Base-by-base conservation (phyloP, 441 rosid genomes). In the Brassica hybrid region DNA sequence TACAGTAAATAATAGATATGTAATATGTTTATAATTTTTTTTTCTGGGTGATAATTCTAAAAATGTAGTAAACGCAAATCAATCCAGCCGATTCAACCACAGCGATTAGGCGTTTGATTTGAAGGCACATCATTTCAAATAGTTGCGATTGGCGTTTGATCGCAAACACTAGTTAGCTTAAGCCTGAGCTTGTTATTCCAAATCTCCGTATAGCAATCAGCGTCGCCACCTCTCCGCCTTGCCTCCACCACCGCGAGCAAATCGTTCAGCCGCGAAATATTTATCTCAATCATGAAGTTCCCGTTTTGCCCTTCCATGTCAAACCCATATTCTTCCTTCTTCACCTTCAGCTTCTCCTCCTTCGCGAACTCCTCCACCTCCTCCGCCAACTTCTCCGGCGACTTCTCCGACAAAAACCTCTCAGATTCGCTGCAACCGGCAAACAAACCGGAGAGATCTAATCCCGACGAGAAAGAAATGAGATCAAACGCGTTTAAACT, bases 391-490 rank as follows among this genome's bases (percentile, higher is more conserved):
- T 71, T 77, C 83, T 87, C 92, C 38, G 90, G 92, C 13, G 83
- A 12, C 43, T 84, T 88, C 7, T 38, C 62, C 50, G 86, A 85
- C 2, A 93, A 52, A 36, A 93, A 88, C 30, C 92, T 81, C 57
- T 88, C 92, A 0, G 82, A 82, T 21, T 89, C 88, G 60, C 76
- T 58, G 3, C 87, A 25, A 3, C 85, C 85, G 21, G 82, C 86
- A 34, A 95, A 87, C 84, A 95, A 52, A 1, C 94, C 93, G 3
- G 93, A 86, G 12, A 95, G 67, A 81, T 93, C 86, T 67, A 95
- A 78, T 1, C 97, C 99, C 56, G 94, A 73, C 2, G 98, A 93
- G 85, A 87, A 95, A 0, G 96, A 91, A 14, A 95, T 93, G 66
- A 93, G 70, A 80, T 93, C 97, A 80, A 95, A 93, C 2, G 98